Conservation (phyloP, 2,329 filamentous ascomycete species). For the Ascochyta pisi region DNA sequence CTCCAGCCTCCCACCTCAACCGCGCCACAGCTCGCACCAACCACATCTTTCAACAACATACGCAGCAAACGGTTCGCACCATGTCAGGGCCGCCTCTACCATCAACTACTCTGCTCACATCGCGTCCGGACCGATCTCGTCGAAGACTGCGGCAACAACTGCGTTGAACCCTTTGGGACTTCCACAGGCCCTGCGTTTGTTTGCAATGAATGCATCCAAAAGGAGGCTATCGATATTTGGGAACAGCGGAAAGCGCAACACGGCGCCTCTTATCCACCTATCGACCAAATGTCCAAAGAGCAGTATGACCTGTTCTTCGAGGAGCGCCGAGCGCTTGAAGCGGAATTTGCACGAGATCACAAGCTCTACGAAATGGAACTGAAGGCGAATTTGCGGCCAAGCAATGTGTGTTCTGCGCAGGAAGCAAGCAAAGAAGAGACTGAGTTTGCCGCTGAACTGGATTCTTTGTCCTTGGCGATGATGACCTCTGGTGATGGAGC, state of each 20-base stretch:
- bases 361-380: constrained; percentile 36
- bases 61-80: constrained; percentile 41
- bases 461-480: constrained; percentile 41
- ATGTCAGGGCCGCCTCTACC: constrained; percentile 46
- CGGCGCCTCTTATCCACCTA: constrained; percentile 36
- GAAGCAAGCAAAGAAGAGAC: constrained; percentile 42
- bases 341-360: constrained; percentile 35
- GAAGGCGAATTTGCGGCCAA: constrained; percentile 33
- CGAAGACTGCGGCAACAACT: constrained; percentile 46
- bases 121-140: constrained; percentile 46
- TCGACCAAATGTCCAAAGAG: constrained; percentile 39
- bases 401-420: constrained; percentile 38
- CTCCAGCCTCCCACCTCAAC: constrained; percentile 18
- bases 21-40: constrained; percentile 14
- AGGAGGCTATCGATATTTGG: constrained; percentile 38
- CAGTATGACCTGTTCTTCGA: constrained; percentile 44
- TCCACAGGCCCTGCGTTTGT: constrained; percentile 32
- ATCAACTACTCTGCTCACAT: constrained; percentile 46
- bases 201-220: constrained; percentile 44
- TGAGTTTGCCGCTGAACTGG: constrained; percentile 40
- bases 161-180: constrained; percentile 38
- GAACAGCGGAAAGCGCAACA: constrained; percentile 35
- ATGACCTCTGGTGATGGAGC: constrained; percentile 31
- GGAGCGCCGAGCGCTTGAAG: constrained; percentile 38
- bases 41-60: constrained; percentile 27